Percentiles rank a stretch among this genome's conserved stretches.
Conservation (phyloP, 176 grass and related monocot species). For the Zoysia pacifica region DNA sequence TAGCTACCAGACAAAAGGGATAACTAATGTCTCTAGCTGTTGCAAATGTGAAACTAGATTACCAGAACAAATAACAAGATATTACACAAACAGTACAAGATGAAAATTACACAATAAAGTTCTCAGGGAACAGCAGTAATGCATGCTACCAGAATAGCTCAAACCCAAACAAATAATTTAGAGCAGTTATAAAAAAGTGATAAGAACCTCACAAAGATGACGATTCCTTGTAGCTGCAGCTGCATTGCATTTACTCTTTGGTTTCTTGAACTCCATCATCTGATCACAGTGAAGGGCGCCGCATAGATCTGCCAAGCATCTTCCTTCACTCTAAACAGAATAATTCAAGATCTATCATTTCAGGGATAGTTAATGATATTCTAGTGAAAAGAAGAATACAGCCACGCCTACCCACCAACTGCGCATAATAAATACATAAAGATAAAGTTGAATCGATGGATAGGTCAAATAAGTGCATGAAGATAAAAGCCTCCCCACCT, state of each 20-base stretch:
- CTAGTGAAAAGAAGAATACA: slow-evolving; percentile 25
- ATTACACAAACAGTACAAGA: not conserved
- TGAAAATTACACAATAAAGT: slow-evolving; percentile 12
- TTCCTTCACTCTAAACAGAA: slow-evolving; percentile 68
- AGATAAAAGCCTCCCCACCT: not conserved
- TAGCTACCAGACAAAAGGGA: not conserved
- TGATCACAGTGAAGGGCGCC: slow-evolving; percentile 89
- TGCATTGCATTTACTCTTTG: slow-evolving; percentile 93
- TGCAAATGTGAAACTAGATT: not conserved
- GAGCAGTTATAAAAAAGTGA: slow-evolving; percentile 25
- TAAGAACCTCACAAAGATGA: slow-evolving; percentile 96
- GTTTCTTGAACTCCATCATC: slow-evolving; percentile 74
- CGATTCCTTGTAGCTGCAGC: slow-evolving; percentile 79
- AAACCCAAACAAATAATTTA: slow-evolving; percentile 18
- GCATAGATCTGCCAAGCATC: slow-evolving; percentile 88
- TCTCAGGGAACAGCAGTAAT: slow-evolving; percentile 3
- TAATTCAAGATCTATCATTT: slow-evolving; percentile 31
- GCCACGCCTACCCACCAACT: not conserved
- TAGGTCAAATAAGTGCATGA: slow-evolving; percentile 29
- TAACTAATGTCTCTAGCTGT: not conserved
- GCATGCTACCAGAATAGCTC: slow-evolving; percentile 15
- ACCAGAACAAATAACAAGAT: not conserved
- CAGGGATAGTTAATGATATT: not conserved
- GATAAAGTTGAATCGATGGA: slow-evolving; percentile 8
- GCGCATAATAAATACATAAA: not conserved